Base-by-base conservation (phyloP, 208 protist species). In the Trypanosomatidae sp. region DNA sequence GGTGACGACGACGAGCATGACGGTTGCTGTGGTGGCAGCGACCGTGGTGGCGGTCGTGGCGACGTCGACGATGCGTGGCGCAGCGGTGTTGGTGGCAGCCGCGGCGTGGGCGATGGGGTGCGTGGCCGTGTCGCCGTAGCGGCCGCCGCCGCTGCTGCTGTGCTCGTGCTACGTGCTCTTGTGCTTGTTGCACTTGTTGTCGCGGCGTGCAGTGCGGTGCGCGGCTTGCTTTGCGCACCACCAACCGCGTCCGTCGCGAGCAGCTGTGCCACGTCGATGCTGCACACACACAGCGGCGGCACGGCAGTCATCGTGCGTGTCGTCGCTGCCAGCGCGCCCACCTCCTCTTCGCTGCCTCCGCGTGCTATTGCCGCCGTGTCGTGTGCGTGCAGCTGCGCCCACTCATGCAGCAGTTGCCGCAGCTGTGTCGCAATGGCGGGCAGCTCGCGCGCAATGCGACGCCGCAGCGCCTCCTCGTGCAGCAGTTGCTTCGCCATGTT, bases 401-500 rank as follows among this genome's bases (percentile, higher is more conserved):
- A 83, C 21, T 60, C 57, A 6, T 45, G 32, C 30, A 67, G 21
- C 20, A 72, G 41, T 18, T 53, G 40, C 8, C 43, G 50, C n/a
- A 88, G 61, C 25, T 73, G 56, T 13, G 46, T 55, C 37, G 71
- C 39, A n/a, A 84, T 61, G 37, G 53, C 51, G 3, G 80, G 80
- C 22, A 90, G 44, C 40, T 80, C 75, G 51, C 66, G 71, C 21
- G 63, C 66, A 32, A 78, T 63, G 18, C 72, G 75, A 16, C 63
- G 55, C 6, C 80, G 71, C 19, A 61, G 53, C 35, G 58, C 71
- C 49, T 90, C 75, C 42, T 90, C 80, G 35, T 81, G 64, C 18
- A 90, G 62, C 0, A 90, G 55, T 41, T 84, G 69, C 49, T 86
- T 79, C 24, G 80, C 80, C 80, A 90, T 90, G 64, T 90, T 90